A percentile compares a stretch with the other conserved stretches of the same genome.
phyloP scores from a whole-genome alignment of 192 early-diverging fungal species.

The Thamnidium elegans region DNA sequence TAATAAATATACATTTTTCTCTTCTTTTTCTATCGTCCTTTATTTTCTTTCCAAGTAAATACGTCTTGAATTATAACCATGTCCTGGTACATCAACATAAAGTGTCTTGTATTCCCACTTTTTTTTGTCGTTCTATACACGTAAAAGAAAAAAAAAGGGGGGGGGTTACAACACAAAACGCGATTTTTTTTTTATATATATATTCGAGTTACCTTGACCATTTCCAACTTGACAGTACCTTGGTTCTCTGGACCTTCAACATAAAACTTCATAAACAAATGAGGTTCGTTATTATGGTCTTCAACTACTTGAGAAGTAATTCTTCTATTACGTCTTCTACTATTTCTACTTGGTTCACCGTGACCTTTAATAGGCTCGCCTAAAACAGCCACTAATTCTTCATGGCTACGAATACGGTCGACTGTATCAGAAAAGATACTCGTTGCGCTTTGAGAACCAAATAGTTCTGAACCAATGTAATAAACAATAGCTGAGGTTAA shows the following conservation, averaged over 20 bases:
- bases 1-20: neutral
- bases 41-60: slow-evolving; percentile 34
- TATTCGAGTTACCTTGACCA: slow-evolving; percentile 41
- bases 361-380: slow-evolving; percentile 43
- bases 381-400: slow-evolving; percentile 29
- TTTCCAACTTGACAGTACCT: slow-evolving; percentile 50
- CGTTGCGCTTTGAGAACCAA: slow-evolving; percentile 49
- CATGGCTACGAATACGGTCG: slow-evolving; percentile 43
- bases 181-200: too few relatives aligned
- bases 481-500: slow-evolving; percentile 45
- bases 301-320: slow-evolving; percentile 44
- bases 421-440: slow-evolving; percentile 53
- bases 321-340: slow-evolving; percentile 15
- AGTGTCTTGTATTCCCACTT: slow-evolving; percentile 54
- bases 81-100: slow-evolving; percentile 54
- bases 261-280: slow-evolving; percentile 53
- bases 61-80: slow-evolving; percentile 40
- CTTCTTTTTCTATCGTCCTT: neutral
- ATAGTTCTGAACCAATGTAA: slow-evolving; percentile 44
- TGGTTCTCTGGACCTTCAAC: slow-evolving; percentile 48
- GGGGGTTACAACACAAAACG: too few relatives aligned
- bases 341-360: slow-evolving; percentile 30
- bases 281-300: slow-evolving; percentile 43
- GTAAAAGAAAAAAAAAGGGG: too few relatives aligned
- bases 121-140: slow-evolving; percentile 19